Evolutionary conservation across 2,329 filamentous ascomycete genomes (phyloP).

Genomic region (Diplodia scrobiculata): DNA sequence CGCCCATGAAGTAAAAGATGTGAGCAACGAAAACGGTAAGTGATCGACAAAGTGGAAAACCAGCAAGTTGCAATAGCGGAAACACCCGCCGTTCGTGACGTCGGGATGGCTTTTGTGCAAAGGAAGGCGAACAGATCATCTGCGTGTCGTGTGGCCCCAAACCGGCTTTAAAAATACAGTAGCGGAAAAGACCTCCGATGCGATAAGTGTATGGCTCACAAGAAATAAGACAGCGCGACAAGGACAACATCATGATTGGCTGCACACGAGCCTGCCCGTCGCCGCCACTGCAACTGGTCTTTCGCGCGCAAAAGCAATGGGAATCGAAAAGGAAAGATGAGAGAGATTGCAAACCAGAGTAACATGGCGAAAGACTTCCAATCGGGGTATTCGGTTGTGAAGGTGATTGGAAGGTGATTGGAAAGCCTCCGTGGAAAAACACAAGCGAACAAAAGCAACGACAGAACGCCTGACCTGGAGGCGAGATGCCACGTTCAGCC

Average conservation of each 20-base stretch:
- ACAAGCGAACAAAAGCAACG: constrained; percentile 4
- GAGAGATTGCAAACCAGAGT: not conserved
- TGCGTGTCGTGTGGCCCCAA: not conserved
- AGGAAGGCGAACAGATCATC: not conserved
- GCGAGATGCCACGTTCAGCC: constrained; percentile 19
- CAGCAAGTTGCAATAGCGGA: constrained; percentile 6
- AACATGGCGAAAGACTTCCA: constrained; percentile 14
- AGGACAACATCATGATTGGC: constrained; percentile 2
- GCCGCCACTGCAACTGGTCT: not conserved
- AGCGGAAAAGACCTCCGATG: constrained; percentile 19
- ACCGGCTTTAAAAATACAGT: constrained; percentile 1
- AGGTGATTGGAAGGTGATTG: constrained; percentile 8
- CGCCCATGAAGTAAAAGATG: not conserved
- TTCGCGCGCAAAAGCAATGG: constrained; percentile 14
- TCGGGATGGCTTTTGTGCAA: constrained; percentile 6
- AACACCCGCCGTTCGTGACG: constrained; percentile 16
- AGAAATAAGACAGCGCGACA: not conserved
- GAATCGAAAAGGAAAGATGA: not conserved
- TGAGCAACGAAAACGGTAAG: not conserved
- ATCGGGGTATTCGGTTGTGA: constrained; percentile 23
- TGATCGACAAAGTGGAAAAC: not conserved
- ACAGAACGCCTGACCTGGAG: constrained; percentile 6
- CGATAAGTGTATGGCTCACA: not conserved
- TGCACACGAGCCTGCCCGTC: not conserved
- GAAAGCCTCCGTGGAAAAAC: constrained; percentile 1